phyloP scores from a whole-genome alignment of 2,329 filamentous ascomycete genomes.

The Ramichloridium luteum region DNA sequence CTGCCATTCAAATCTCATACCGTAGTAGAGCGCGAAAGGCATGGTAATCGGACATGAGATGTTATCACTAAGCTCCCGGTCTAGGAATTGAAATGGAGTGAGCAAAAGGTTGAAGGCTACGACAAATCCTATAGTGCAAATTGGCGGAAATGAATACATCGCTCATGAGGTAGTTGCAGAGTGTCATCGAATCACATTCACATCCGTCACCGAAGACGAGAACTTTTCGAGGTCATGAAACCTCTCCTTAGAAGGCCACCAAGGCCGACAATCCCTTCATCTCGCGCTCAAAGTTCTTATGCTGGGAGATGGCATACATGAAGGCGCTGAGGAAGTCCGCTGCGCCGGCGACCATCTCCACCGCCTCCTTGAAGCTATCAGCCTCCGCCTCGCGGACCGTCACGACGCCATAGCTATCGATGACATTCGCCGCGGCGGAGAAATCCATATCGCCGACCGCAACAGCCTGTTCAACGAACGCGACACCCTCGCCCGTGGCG shows the following conservation, averaged over 20 bases:
- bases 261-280: slow-evolving; percentile 52
- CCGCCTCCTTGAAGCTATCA: slow-evolving; percentile 47
- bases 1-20: no score
- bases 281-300: slow-evolving; percentile 64
- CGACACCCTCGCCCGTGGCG: slow-evolving; percentile 59
- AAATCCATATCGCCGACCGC: slow-evolving; percentile 38
- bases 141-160: no score
- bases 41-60: no score
- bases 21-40: no score
- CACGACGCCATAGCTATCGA: slow-evolving; percentile 66
- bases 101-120: no score
- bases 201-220: no score
- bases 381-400: slow-evolving; percentile 46
- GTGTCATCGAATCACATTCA: no score
- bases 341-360: slow-evolving; percentile 54
- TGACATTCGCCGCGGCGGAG: slow-evolving; percentile 38
- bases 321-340: slow-evolving; percentile 60
- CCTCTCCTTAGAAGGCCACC: slow-evolving; percentile 68
- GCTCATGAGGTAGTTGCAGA: no score
- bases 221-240: no score
- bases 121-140: no score
- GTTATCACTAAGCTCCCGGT: no score
- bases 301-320: slow-evolving; percentile 55
- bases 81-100: no score
- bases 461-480: slow-evolving; percentile 43